Conservation (phyloP, 2,329 filamentous ascomycete genomes). For the Hypoxylon sp. region DNA sequence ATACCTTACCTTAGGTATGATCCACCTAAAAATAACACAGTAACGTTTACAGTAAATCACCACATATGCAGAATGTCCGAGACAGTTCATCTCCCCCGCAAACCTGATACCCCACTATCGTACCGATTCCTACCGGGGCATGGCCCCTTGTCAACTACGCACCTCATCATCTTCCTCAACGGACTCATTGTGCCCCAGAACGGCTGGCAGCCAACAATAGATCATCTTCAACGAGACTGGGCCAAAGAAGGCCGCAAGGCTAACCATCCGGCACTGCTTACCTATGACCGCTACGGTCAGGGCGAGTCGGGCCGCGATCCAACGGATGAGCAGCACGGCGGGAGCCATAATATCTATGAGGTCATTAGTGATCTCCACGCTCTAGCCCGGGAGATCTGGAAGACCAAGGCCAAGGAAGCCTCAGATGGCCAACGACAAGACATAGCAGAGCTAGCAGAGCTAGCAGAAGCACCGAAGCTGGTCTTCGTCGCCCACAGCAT, state of each 20-base stretch:
- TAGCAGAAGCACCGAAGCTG: conserved; percentile 51
- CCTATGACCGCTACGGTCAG: conserved; percentile 71
- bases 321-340: conserved; percentile 61
- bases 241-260: background rate
- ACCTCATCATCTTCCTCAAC: conserved; percentile 50
- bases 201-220: conserved; percentile 46
- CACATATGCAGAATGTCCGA: conserved; percentile 26
- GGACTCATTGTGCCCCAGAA: conserved; percentile 48
- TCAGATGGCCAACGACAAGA: background rate
- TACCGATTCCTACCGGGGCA: conserved; percentile 37
- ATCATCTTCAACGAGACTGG: conserved; percentile 25
- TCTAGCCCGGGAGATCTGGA: conserved; percentile 57
- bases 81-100: conserved; percentile 41
- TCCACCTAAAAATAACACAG: conserved; percentile 17
- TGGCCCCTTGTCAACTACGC: conserved; percentile 30
- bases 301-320: conserved; percentile 62
- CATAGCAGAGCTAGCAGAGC: conserved; percentile 18
- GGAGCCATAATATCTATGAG: conserved; percentile 63
- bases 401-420: conserved; percentile 37
- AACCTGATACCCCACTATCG: conserved; percentile 39
- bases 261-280: conserved; percentile 56
- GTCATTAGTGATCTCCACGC: conserved; percentile 61
- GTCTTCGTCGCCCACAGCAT: conserved; percentile 67
- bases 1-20: conserved; percentile 1
- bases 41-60: conserved; percentile 17